These are phyloP conservation scores for Puccinia coronata DNA, from an alignment of 1,284 basidiomycete species.

Conservation along the genomic window DNA sequence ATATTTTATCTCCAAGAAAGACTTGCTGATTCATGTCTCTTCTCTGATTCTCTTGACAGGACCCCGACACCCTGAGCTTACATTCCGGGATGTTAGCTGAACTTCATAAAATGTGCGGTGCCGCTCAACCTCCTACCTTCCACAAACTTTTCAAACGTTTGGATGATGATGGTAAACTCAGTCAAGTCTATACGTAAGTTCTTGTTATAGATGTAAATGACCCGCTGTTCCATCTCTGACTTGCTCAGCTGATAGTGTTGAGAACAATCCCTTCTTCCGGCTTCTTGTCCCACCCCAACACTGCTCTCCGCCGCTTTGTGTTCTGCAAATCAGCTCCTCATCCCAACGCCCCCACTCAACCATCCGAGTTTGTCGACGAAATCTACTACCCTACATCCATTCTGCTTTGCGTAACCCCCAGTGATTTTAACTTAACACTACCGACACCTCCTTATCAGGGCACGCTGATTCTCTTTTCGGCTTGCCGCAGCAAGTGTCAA, in stretches of 20 bases:
- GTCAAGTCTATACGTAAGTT: conserved; percentile 57
- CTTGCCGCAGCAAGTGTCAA: neutral
- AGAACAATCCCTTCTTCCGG: too few species aligned
- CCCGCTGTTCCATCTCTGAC: too few species aligned
- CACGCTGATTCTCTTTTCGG: neutral
- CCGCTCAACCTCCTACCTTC: conserved; percentile 58
- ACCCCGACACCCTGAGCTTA: conserved; percentile 56
- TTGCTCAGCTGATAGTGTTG: too few species aligned
- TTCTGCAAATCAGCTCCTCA: too few species aligned
- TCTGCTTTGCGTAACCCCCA: too few species aligned
- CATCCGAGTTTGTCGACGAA: too few species aligned
- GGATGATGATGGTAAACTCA: conserved; percentile 58
- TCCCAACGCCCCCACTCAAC: too few species aligned
- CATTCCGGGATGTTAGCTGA: conserved; percentile 59
- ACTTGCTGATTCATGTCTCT: neutral
- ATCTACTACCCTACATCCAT: too few species aligned
- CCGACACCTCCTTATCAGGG: neutral
- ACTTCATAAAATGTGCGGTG: conserved; percentile 57
- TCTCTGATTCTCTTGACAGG: conserved; percentile 51
- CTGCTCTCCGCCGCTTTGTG: too few species aligned
- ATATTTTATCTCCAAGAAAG: neutral
- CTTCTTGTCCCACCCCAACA: too few species aligned
- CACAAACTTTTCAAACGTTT: conserved; percentile 58
- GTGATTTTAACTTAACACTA: too few species aligned
- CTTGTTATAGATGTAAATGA: too few species aligned